These are phyloP conservation scores for Paracamarosporium sp. DNA, from an alignment of 2,329 filamentous ascomycete genomes.

Conservation along the genomic window DNA sequence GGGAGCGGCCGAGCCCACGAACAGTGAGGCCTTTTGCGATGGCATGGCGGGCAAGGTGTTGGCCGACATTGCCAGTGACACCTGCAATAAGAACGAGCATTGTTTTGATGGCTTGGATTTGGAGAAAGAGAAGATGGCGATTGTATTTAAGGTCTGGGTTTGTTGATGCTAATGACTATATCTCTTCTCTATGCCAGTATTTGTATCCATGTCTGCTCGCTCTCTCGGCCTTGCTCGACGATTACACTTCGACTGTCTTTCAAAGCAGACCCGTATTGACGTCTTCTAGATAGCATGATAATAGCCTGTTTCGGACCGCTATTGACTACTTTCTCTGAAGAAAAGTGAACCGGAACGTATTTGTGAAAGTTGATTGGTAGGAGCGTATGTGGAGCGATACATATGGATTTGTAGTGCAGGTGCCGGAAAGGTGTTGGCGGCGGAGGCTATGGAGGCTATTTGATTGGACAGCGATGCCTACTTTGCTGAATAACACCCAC, in stretches of 20 bases:
- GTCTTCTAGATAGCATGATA: neutral
- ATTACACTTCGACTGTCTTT: neutral
- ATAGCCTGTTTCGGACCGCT: neutral
- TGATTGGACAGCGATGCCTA: neutral
- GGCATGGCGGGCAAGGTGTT: slow-evolving; percentile 29
- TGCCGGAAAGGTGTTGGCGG: neutral
- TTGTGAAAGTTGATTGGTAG: neutral
- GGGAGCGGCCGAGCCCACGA: slow-evolving; percentile 43
- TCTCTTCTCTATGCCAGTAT: neutral
- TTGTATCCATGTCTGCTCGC: neutral
- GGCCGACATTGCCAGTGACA: slow-evolving; percentile 46
- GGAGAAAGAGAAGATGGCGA: neutral
- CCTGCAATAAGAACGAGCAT: slow-evolving; percentile 50
- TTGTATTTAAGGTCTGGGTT: neutral
- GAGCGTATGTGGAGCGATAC: no score
- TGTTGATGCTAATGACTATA: neutral
- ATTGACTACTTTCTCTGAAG: neutral
- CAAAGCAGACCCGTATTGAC: neutral
- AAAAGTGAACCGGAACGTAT: neutral
- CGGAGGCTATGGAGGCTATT: neutral
- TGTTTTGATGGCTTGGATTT: neutral
- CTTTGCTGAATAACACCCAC: neutral
- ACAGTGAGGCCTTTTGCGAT: slow-evolving; percentile 40
- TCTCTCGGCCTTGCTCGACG: neutral
- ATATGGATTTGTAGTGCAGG: no score